phyloP scores from a whole-genome alignment of 306 rosid species.

The Trifolium subterraneum region DNA sequence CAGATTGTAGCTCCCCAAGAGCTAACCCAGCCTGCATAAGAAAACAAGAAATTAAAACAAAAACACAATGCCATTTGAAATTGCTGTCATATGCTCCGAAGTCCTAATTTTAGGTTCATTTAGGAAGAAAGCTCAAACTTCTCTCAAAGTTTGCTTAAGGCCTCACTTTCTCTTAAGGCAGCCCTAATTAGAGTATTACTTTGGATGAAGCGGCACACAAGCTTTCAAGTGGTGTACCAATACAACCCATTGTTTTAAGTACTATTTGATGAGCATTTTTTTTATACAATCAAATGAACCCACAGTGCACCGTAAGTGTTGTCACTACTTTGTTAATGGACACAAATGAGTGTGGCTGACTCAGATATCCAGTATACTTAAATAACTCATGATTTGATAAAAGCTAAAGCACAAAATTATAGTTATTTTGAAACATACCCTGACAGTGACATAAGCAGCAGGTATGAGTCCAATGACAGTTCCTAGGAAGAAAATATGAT shows the following conservation, averaged over 20 bases:
- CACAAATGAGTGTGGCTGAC: not conserved
- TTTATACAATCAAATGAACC: not conserved
- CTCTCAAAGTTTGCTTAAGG: not conserved
- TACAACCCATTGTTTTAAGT: not conserved
- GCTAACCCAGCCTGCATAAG: constrained; percentile 84
- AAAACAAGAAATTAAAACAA: constrained; percentile 3
- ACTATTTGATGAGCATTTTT: not conserved
- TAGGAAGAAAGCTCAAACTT: not conserved
- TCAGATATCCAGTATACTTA: not conserved
- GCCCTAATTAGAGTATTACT: not conserved
- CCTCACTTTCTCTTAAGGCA: not conserved
- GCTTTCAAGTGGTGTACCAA: too few relatives aligned
- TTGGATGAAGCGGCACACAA: not conserved
- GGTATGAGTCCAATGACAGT: constrained; percentile 90
- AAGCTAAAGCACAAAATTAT: not conserved
- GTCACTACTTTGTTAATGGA: not conserved
- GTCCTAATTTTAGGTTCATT: too few relatives aligned
- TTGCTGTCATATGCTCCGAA: too few relatives aligned
- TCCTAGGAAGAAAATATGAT: constrained; percentile 78
- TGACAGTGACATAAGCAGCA: constrained; percentile 93
- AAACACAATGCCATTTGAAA: not conserved
- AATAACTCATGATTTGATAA: constrained; percentile 23
- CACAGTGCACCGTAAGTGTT: not conserved
- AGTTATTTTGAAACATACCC: constrained; percentile 52
- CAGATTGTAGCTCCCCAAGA: constrained; percentile 83